phyloP scores from a whole-genome alignment of 2,329 filamentous ascomycete genomes.

The Fusarium lyarnte region DNA sequence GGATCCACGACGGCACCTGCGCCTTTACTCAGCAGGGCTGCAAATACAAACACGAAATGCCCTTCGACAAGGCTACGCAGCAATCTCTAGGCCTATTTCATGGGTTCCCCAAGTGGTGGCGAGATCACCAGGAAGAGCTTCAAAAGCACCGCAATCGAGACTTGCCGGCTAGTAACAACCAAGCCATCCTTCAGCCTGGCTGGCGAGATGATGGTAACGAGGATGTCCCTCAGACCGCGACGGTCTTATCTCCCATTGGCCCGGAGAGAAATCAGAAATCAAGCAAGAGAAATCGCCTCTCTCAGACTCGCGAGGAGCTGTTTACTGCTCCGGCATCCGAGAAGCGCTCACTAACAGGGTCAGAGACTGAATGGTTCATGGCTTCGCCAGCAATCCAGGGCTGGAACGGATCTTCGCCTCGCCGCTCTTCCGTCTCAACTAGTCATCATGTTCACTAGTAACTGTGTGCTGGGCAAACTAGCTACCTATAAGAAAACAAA shows the following conservation, averaged over 20 bases:
- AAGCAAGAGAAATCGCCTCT: not conserved
- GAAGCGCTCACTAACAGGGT: slow-evolving; percentile 46
- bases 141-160: slow-evolving; percentile 37
- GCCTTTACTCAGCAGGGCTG: slow-evolving; percentile 88
- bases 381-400: slow-evolving; percentile 13
- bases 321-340: slow-evolving; percentile 43
- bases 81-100: slow-evolving; percentile 75
- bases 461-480: not conserved
- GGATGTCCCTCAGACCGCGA: not conserved
- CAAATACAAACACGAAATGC: slow-evolving; percentile 92
- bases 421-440: slow-evolving; percentile 15
- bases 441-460: slow-evolving; percentile 14
- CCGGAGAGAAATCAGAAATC: slow-evolving; percentile 23
- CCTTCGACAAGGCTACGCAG: slow-evolving; percentile 72
- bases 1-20: slow-evolving; percentile 87
- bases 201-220: slow-evolving; percentile 25
- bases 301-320: slow-evolving; percentile 41
- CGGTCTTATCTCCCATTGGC: slow-evolving; percentile 25
- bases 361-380: slow-evolving; percentile 18
- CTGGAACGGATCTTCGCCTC: slow-evolving; percentile 24
- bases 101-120: slow-evolving; percentile 70
- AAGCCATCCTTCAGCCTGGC: slow-evolving; percentile 11
- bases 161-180: not conserved
- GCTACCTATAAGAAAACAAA: slow-evolving; percentile 1
- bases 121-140: slow-evolving; percentile 61